A percentile compares a stretch with the other conserved stretches of the same genome.
phyloP scores from a whole-genome alignment of 306 rosid species.

The Aeschynomene evenia region DNA sequence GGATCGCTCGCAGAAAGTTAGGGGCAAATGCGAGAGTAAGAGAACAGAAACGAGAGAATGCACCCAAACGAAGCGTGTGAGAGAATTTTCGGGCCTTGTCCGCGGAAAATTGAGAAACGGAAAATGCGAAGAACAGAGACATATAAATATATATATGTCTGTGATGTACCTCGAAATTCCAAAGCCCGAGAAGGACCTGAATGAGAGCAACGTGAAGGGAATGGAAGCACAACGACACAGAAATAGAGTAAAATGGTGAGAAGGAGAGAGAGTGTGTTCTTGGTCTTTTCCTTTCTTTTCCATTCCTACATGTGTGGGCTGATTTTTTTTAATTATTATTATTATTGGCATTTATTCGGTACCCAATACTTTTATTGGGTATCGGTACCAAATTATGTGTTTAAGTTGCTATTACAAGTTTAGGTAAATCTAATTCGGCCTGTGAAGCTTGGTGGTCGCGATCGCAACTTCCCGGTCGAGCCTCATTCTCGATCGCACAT shows the following conservation, averaged over 20 bases:
- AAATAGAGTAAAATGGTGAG: background rate
- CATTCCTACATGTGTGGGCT: too few species aligned
- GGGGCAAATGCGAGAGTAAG: background rate
- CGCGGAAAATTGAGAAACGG: background rate
- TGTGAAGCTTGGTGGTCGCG: too few species aligned
- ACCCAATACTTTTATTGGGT: too few species aligned
- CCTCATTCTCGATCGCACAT: too few species aligned
- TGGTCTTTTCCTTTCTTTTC: conserved; percentile 52
- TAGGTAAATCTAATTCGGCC: too few species aligned
- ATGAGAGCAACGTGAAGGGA: background rate
- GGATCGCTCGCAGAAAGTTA: background rate
- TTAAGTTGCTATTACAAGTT: too few species aligned
- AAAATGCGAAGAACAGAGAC: background rate
- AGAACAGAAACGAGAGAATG: background rate
- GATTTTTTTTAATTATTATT: too few species aligned
- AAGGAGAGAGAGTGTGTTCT: background rate
- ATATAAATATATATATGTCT: too few species aligned
- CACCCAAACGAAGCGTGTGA: background rate
- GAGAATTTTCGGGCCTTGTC: background rate
- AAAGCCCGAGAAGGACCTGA: background rate
- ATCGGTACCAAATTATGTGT: too few species aligned
- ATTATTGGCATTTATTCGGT: too few species aligned
- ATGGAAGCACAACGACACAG: background rate
- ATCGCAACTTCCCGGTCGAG: too few species aligned
- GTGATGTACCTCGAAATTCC: conserved; percentile 9